Evolutionary conservation across 768 basidiomycete species (phyloP), one percentile per base, ranked within the genome.

Genomic region (Tricholoma hemisulphureum): DNA sequence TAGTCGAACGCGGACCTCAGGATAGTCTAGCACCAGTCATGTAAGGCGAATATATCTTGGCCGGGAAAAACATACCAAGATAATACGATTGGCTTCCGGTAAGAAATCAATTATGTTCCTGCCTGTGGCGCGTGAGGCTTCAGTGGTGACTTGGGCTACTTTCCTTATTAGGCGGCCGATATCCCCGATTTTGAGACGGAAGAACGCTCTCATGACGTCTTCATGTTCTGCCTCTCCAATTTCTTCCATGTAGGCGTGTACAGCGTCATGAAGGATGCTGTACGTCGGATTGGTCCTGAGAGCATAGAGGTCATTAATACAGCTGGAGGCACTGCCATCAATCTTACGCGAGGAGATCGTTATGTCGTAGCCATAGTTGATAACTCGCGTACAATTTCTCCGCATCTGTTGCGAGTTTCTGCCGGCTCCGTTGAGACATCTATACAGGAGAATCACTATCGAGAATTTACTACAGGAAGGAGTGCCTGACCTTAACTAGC

Each of bases 361-460:
- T 90, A 66, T 91, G 82, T 61, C 75, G 75, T n/a, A 82, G 58
- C 95, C 95, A 97, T 21, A 97, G 75, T 37, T 90, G 87, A 58
- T 87, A 84, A 4, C 83, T 86, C 2, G 92, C 89, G 60, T 87
- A 87, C 16, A 96, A 77, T 65, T 91, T 93, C 72, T 97, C 95
- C 1, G 92, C 93, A 66, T 97, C 90, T 18, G 80, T 83, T 34
- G 86, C 87, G 16, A 98, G 75, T 24, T 79, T 78, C 64, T 94
- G 86, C 18, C 93, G 83, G 58, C 86, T 85, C 35, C 79, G 71
- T 75, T 92, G 92, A 7, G 94, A 88, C 71, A 96, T 87, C 93
- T 95, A 64, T 20, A 43, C 32, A 55, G 53, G 37, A n/a, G 41
- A 41, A 23, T 32, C 20, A 18, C 37, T 29, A n/a, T 28, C 11